A percentile compares a stretch with the other conserved stretches of the same genome.
phyloP scores from a whole-genome alignment of 2,329 filamentous ascomycete genomes.

The Elsinoe fawcettii region DNA sequence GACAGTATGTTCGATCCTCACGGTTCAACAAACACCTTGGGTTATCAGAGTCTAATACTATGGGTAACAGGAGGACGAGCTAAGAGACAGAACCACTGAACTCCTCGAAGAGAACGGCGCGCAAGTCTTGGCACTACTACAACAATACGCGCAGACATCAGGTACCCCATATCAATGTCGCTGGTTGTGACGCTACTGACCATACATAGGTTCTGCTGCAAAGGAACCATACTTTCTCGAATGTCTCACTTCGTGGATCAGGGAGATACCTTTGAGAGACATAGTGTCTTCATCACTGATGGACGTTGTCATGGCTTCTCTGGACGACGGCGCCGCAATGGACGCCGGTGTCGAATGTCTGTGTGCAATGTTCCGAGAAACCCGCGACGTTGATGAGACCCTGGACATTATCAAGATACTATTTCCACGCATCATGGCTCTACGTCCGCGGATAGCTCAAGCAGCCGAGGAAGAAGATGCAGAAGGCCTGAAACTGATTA shows the following conservation, averaged over 20 bases:
- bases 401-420: constrained; percentile 72
- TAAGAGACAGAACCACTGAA: constrained; percentile 75
- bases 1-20: constrained; percentile 73
- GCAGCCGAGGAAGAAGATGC: constrained; percentile 72
- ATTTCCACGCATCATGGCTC: constrained; percentile 68
- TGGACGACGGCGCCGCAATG: constrained; percentile 69
- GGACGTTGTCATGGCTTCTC: constrained; percentile 67
- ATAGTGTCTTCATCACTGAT: constrained; percentile 82
- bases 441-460: constrained; percentile 68
- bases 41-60: constrained; percentile 35
- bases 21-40: constrained; percentile 18
- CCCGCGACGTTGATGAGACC: constrained; percentile 85
- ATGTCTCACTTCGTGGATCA: constrained; percentile 93
- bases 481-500: constrained; percentile 80
- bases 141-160: constrained; percentile 86
- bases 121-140: constrained; percentile 77
- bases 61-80: constrained; percentile 77
- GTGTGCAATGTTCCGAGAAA: constrained; percentile 85
- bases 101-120: constrained; percentile 83
- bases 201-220: constrained; percentile 57
- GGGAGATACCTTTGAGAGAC: constrained; percentile 77
- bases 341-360: constrained; percentile 87
- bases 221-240: constrained; percentile 87
- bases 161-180: constrained; percentile 43
- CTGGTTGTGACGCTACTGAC: constrained; percentile 19